These are phyloP conservation scores for Boletus barrowsii DNA, from an alignment of 768 basidiomycete species.

Conservation along the genomic window DNA sequence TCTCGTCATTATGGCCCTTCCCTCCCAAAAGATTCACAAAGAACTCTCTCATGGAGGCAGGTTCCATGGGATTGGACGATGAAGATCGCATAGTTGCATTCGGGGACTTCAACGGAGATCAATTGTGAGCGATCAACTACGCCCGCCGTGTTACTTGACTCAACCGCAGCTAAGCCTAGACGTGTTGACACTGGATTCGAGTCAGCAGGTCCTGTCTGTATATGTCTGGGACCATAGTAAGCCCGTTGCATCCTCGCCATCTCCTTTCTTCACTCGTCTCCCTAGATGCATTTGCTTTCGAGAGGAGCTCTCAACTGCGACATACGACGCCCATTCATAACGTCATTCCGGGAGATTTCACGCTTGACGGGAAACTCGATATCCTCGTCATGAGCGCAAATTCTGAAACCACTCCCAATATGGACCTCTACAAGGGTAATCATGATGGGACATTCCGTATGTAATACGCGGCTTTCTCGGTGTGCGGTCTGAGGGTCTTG, in stretches of 20 bases:
- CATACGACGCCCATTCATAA: constrained; percentile 65
- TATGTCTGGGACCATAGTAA: constrained; percentile 82
- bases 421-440: constrained; percentile 69
- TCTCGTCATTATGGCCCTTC: constrained; percentile 71
- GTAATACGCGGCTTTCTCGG: constrained; percentile 15
- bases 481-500: neutral
- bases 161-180: constrained; percentile 57
- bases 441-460: constrained; percentile 65
- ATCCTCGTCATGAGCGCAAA: constrained; percentile 81
- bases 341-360: constrained; percentile 90
- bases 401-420: constrained; percentile 49
- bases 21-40: constrained; percentile 79
- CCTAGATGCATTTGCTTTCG: constrained; percentile 57
- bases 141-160: neutral
- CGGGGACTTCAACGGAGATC: constrained; percentile 95
- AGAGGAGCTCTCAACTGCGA: constrained; percentile 47
- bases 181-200: constrained; percentile 68
- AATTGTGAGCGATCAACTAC: constrained; percentile 60
- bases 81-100: constrained; percentile 79
- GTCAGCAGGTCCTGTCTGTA: constrained; percentile 73
- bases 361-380: constrained; percentile 89
- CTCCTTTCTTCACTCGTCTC: constrained; percentile 5
- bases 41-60: constrained; percentile 78
- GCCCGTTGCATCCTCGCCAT: constrained; percentile 12
- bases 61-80: constrained; percentile 72